Percentiles rank a stretch among this genome's conserved stretches.
Conservation (phyloP, 2,329 filamentous ascomycete species). For the Diplodia corticola region DNA sequence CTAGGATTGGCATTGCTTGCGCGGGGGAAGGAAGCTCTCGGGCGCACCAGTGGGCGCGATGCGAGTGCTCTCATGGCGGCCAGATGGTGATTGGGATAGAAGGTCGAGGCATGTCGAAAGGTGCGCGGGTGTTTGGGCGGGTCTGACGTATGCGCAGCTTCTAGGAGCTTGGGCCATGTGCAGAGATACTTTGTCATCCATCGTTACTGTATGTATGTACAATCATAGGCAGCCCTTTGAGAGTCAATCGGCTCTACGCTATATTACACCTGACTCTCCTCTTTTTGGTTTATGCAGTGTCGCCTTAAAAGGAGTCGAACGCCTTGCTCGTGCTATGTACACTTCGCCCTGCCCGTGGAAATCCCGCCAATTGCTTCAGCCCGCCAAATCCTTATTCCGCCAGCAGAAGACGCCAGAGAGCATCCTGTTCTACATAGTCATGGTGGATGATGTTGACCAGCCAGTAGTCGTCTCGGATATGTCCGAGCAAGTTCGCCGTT, state of each 20-base stretch:
- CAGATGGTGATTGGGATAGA: neutral
- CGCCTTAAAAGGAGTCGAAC: neutral
- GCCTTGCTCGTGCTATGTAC: neutral
- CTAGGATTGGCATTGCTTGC: neutral
- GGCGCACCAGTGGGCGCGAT: neutral
- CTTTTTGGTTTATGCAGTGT: neutral
- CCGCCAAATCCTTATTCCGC: conserved; percentile 20
- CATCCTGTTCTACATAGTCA: conserved; percentile 69
- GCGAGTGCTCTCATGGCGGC: neutral
- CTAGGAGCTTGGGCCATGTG: neutral
- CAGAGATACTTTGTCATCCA: neutral
- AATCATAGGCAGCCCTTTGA: neutral
- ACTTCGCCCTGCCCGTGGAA: neutral
- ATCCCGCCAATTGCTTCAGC: neutral
- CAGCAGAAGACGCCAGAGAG: conserved; percentile 68
- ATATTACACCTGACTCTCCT: neutral
- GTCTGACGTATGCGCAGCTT: neutral
- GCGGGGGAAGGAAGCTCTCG: neutral
- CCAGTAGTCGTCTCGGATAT: conserved; percentile 71
- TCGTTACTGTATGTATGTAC: neutral
- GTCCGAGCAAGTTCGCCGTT: conserved; percentile 70
- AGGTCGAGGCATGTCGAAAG: neutral
- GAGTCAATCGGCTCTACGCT: neutral
- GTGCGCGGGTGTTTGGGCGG: neutral
- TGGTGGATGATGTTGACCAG: conserved; percentile 90